phyloP scores from a whole-genome alignment of 192 early-diverging fungal genomes.

The Mortierella hygrophila region DNA sequence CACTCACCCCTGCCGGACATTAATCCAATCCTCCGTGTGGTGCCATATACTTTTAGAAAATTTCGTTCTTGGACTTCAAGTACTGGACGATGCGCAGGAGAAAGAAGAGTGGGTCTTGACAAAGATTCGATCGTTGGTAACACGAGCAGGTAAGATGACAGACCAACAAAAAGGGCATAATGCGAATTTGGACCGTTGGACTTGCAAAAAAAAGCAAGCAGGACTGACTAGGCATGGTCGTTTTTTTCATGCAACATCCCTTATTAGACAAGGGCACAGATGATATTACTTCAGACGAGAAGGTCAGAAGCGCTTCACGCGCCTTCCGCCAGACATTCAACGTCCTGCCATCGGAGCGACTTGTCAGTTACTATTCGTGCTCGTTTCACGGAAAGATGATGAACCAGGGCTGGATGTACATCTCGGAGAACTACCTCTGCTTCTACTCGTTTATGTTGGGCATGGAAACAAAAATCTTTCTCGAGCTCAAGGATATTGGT shows the following conservation, averaged over 20 bases:
- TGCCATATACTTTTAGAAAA: slow-evolving; percentile 67
- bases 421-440: slow-evolving; percentile 92
- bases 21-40: slow-evolving; percentile 1
- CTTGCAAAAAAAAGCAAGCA: not conserved
- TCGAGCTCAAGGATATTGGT: slow-evolving; percentile 94
- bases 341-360: slow-evolving; percentile 81
- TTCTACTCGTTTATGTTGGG: slow-evolving; percentile 97
- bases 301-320: slow-evolving; percentile 87
- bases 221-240: not conserved
- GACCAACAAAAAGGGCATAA: not conserved
- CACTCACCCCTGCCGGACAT: not conserved
- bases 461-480: slow-evolving; percentile 90
- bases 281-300: slow-evolving; percentile 87
- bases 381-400: slow-evolving; percentile 84
- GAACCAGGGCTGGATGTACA: slow-evolving; percentile 98
- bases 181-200: slow-evolving; percentile 2
- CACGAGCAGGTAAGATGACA: slow-evolving; percentile 71
- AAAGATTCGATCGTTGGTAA: slow-evolving; percentile 91
- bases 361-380: slow-evolving; percentile 97
- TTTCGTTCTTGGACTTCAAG: slow-evolving; percentile 75
- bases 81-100: slow-evolving; percentile 82
- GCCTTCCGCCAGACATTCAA: slow-evolving; percentile 92
- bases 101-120: slow-evolving; percentile 90
- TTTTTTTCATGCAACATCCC: not conserved
- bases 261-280: slow-evolving; percentile 76